A percentile compares a stretch with the other conserved stretches of the same genome.
Evolutionary conservation across 805 yeast genomes (phyloP).

Genomic region (Cyberlindnera mycetangii): DNA sequence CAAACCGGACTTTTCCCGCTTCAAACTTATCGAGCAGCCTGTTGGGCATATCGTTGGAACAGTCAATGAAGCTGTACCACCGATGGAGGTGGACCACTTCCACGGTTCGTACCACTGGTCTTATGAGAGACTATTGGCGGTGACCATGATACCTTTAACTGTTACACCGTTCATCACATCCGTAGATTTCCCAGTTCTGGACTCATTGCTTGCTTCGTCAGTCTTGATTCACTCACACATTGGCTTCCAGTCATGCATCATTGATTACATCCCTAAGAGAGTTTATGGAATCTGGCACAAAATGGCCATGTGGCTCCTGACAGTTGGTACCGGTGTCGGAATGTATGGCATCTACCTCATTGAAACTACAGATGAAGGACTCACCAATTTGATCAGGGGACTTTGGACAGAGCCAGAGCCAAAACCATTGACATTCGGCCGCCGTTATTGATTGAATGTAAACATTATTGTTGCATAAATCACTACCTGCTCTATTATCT

Average conservation of each 20-base stretch:
- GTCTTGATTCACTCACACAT: conserved; percentile 62
- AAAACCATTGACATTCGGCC: conserved; percentile 10
- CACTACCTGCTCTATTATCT: no score
- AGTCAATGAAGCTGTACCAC: conserved; percentile 67
- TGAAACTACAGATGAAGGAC: conserved; percentile 78
- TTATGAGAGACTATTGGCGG: conserved; percentile 57
- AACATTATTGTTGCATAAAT: no score
- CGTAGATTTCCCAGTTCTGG: conserved; percentile 50
- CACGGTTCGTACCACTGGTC: conserved; percentile 80
- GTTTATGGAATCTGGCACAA: conserved; percentile 77
- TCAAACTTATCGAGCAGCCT: conserved; percentile 60
- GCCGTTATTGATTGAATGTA: conserved; percentile 3
- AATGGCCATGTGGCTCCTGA: conserved; percentile 63
- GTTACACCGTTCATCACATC: conserved; percentile 55
- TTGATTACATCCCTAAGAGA: conserved; percentile 86
- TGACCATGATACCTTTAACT: conserved; percentile 61
- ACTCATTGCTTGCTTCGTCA: conserved; percentile 52
- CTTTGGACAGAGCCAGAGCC: conserved; percentile 34
- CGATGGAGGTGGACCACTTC: conserved; percentile 50
- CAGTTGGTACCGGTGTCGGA: conserved; percentile 67
- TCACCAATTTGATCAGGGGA: conserved; percentile 56
- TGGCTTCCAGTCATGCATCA: conserved; percentile 75
- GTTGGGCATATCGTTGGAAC: conserved; percentile 72
- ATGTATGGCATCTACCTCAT: conserved; percentile 79
- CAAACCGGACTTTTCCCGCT: conserved; percentile 30